Base-by-base conservation (phyloP, 129 eudicot species). In the Artemisia argyi region DNA sequence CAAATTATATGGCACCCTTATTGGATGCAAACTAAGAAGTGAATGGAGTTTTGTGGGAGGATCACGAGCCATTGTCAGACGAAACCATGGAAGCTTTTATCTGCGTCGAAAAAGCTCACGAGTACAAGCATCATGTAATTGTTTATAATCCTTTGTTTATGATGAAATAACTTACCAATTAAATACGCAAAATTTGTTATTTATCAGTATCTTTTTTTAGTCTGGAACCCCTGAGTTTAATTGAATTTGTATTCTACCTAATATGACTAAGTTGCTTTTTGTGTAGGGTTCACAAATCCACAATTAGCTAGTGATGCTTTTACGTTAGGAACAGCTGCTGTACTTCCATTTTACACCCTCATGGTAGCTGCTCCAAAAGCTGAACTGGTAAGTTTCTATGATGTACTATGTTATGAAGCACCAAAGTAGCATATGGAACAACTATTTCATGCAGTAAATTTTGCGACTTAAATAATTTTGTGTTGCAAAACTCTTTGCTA, bases 281-380 rank as follows among this genome's bases (percentile, higher is more conserved):
- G 24, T 80, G 76, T 78, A 89, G 92, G 92, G 87, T 57, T 85
- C 61, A 22, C 84, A 7, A 73, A 54, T 78, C 49, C 93, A 44
- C 86, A 94, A 60, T 63, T 90, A 71, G 97, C 96, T 14, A 79
- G 86, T 20, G 77, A 80, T 86, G 91, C 78, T 71, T 94, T 94
- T 50, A 94, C 98, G 44, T 55, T 87, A 64, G 98, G 97, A 69
- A 94, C 98, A 1, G 89, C 77, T 61, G 97, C 96, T 39, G 98
- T 94, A 83, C 97, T 90, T 78, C 98, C 98, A 26, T 85, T 87
- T 79, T 94, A 94, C 78, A 86, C 96, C 28, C 89, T 87, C 78
- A 94, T 94, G 98, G 85, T 94, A 73, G 83, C 83, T 51, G 98
- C 98, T 74, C 98, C 98, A 75, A 83, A 68, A 86, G 85, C 97